phyloP scores from a whole-genome alignment of 192 early-diverging fungal genomes.

The Coemansia sp. region DNA sequence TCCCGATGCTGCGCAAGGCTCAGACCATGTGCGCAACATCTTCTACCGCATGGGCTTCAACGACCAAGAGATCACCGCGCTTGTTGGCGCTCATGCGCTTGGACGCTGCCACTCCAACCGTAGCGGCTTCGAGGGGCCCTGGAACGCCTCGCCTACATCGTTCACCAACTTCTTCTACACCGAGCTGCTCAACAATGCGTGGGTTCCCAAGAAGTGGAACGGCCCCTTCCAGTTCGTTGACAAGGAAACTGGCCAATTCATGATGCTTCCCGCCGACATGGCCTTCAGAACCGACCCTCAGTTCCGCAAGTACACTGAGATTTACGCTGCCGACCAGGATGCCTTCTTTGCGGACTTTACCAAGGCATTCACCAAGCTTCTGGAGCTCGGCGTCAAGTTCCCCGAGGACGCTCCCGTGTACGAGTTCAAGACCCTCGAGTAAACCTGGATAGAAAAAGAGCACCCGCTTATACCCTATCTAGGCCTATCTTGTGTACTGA shows the following conservation, averaged over 20 bases:
- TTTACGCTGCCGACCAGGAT: conserved; percentile 83
- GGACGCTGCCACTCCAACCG: conserved; percentile 76
- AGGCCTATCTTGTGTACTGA: too few relatives aligned
- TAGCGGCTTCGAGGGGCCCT: conserved; percentile 82
- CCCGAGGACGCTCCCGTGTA: conserved; percentile 67
- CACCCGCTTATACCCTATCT: too few relatives aligned
- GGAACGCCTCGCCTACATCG: conserved; percentile 83
- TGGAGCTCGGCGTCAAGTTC: conserved; percentile 81
- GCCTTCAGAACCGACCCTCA: conserved; percentile 64
- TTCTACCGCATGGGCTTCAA: conserved; percentile 83
- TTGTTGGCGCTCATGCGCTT: conserved; percentile 74
- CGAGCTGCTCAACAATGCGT: conserved; percentile 73
- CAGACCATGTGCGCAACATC: conserved; percentile 70
- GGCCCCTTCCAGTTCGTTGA: conserved; percentile 88
- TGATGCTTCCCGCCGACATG: conserved; percentile 77
- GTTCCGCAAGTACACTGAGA: conserved; percentile 75
- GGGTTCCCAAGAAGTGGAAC: conserved; percentile 78
- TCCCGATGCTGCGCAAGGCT: conserved; percentile 69
- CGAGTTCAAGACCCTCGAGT: conserved; percentile 61
- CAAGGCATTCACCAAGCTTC: conserved; percentile 77
- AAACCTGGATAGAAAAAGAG: too few relatives aligned
- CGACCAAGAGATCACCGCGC: conserved; percentile 80
- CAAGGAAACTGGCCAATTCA: conserved; percentile 64
- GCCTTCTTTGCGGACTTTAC: conserved; percentile 92
- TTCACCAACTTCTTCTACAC: conserved; percentile 92